Evolutionary conservation across 345 rosid genomes (phyloP).

Genomic region (Excoecaria cochinchinensis): DNA sequence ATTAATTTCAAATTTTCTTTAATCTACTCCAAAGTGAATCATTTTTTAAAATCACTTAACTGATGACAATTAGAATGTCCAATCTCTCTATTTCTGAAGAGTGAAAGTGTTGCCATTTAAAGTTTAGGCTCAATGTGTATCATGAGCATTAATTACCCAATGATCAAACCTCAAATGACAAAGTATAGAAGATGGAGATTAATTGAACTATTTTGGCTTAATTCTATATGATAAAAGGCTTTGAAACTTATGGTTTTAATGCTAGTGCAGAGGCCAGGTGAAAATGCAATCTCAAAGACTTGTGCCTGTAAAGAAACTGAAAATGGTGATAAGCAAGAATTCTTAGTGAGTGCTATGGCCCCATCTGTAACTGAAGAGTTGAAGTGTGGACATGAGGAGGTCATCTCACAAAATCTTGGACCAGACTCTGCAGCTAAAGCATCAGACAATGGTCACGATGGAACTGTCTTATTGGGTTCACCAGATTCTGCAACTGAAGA

Average conservation of each 20-base stretch:
- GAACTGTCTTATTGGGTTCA: neutral
- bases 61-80: neutral
- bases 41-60: neutral
- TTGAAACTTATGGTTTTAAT: conserved; percentile 16
- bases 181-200: neutral
- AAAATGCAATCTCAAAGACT: conserved; percentile 13
- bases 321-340: conserved; percentile 14
- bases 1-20: neutral
- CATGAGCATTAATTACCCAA: neutral
- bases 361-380: conserved; percentile 23
- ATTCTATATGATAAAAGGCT: neutral
- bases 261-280: conserved; percentile 31
- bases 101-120: neutral
- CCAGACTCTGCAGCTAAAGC: conserved; percentile 2
- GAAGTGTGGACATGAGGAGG: neutral
- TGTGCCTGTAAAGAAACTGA: conserved; percentile 21
- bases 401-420: neutral
- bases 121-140: neutral
- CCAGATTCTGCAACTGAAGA: neutral
- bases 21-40: neutral
- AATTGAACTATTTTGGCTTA: neutral
- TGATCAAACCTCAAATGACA: neutral
- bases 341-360: conserved; percentile 8
- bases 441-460: neutral
- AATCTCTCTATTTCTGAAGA: neutral